Evolutionary conservation across 192 early-diverging fungal species (phyloP), one percentile per base, ranked within the genome.

Genomic region (Chytriomyces hyalinus): DNA sequence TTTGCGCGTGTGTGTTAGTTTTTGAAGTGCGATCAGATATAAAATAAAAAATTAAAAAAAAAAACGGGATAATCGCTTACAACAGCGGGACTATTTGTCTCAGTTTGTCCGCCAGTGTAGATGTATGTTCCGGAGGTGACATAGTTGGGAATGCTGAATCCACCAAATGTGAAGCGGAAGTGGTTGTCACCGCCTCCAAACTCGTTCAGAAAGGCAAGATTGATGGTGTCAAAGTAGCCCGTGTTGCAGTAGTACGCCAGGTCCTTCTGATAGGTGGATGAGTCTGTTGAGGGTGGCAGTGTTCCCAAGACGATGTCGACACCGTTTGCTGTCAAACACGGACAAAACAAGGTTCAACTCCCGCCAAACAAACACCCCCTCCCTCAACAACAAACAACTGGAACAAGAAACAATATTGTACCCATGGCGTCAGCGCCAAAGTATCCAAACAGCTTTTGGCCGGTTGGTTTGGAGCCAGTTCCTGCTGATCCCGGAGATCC

Each of bases 161-260:
- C 61, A 8, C 71, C 71, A 62, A 73, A 63, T 0, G 57, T 73
- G 71, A 73, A 47, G n/a, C 8, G 10, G 71, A 63, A 73, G 6
- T 8, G 17, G 9, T 26, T 26, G 53, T 61, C 11, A 13, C 71
- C 71, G 2, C 59, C 53, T 10, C 71, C 71, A 46, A 60, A 73
- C 28, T 62, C 6, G 45, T 73, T 73, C 60, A 73, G 48, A 44
- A 73, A 73, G 60, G 71, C 53, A 8, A 73, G 60, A 45, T 73
- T 73, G 71, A 73, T 73, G 26, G 57, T 47, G 26, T 73, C 71
- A 63, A 63, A 73, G 71, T 63, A 44, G 9, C 44, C 44, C 10
- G 71, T 73, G 60, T 73, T 49, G 46, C 71, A 73, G 71, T 73
- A 73, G 47, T 73, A 73, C 1, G 10, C 8, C 8, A 73, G 60